phyloP scores from a whole-genome alignment of 768 basidiomycete genomes.

The Kondoa subrosea region DNA sequence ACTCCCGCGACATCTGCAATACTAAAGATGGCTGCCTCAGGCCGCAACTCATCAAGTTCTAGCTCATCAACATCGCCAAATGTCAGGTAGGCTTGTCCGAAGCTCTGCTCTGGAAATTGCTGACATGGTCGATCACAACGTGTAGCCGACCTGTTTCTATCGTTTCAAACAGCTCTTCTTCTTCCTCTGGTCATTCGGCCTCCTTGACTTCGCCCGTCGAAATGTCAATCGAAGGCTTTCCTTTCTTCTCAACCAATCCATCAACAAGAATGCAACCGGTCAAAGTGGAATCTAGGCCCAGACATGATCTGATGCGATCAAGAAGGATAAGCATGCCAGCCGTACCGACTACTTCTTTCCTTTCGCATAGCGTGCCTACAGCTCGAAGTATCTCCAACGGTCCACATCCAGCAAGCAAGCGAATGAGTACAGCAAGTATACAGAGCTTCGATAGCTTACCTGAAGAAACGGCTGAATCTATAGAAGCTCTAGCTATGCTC shows the following conservation, averaged over 20 bases:
- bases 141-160: not conserved
- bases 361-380: not conserved
- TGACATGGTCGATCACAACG: too few relatives aligned
- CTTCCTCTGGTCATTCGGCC: not conserved
- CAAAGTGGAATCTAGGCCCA: not conserved
- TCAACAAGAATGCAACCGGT: not conserved
- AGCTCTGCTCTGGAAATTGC: too few relatives aligned
- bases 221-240: not conserved
- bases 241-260: not conserved
- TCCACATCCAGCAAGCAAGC: slow-evolving; percentile 1
- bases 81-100: too few relatives aligned
- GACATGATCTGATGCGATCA: slow-evolving; percentile 14
- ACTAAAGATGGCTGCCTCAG: too few relatives aligned
- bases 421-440: slow-evolving; percentile 22
- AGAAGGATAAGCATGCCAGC: slow-evolving; percentile 18
- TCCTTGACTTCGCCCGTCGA: not conserved
- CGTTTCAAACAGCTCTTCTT: not conserved
- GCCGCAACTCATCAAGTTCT: too few relatives aligned
- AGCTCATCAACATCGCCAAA: too few relatives aligned
- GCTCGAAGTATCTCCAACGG: not conserved
- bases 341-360: slow-evolving; percentile 1
- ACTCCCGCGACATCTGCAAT: too few relatives aligned
- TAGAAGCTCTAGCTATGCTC: not conserved
- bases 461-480: slow-evolving; percentile 17
- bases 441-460: slow-evolving; percentile 23